Conservation (phyloP, 345 rosid genomes). For the Dipteronia dyeriana region DNA sequence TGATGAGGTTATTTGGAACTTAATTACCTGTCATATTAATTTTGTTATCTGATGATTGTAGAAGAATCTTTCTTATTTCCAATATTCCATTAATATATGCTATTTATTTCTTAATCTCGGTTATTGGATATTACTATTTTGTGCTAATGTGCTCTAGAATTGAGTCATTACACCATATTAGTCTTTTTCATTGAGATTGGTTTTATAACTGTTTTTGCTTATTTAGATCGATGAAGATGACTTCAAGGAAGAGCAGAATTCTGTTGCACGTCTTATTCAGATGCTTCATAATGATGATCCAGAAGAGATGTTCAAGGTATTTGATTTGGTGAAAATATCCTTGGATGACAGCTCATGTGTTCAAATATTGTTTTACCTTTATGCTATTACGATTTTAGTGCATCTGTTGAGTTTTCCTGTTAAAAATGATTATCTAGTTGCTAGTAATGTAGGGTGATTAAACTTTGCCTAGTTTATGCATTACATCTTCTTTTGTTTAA, state of each 20-base stretch:
- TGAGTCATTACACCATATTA: too few species aligned
- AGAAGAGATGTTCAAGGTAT: slow-evolving; percentile 98
- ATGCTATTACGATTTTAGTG: slow-evolving; percentile 13
- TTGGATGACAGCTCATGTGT: background rate
- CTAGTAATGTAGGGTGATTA: background rate
- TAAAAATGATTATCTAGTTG: background rate
- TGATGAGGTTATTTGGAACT: slow-evolving; percentile 59
- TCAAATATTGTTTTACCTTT: slow-evolving; percentile 6
- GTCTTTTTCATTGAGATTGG: slow-evolving; percentile 14
- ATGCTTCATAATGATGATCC: slow-evolving; percentile 82
- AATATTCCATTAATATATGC: background rate
- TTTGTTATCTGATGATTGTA: slow-evolving; percentile 1
- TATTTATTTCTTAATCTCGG: slow-evolving; percentile 1
- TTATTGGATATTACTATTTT: background rate
- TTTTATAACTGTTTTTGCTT: slow-evolving; percentile 9
- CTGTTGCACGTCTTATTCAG: slow-evolving; percentile 95
- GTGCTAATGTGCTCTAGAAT: background rate
- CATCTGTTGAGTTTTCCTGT: background rate
- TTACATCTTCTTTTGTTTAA: background rate
- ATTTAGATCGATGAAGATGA: slow-evolving; percentile 89
- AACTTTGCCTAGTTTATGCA: background rate
- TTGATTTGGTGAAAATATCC: slow-evolving; percentile 14
- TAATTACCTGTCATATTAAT: slow-evolving; percentile 18
- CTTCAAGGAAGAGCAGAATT: slow-evolving; percentile 95
- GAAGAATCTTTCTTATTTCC: background rate